A percentile compares a stretch with the other conserved stretches of the same genome.
Conservation (phyloP, 305 asterid species). For the Solanum hybrid region DNA sequence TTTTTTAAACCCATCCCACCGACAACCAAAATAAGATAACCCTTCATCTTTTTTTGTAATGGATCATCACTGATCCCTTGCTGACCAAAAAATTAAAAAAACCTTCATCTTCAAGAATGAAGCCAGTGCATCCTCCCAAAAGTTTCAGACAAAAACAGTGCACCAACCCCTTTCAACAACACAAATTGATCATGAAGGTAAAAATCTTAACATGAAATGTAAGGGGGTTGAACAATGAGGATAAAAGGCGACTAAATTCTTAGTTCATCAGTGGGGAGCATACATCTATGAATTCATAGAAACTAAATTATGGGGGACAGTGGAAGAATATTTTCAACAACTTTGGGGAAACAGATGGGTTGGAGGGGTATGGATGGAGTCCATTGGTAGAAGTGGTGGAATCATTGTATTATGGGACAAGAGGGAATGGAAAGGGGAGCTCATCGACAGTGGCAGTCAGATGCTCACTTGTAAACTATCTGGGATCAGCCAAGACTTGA, state of each 20-base stretch:
- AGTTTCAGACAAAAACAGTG: neutral
- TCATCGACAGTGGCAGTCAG: neutral
- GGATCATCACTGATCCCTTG: neutral
- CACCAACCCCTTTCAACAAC: neutral
- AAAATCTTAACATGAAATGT: neutral
- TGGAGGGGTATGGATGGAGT: neutral
- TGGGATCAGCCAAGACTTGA: neutral
- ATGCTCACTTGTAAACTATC: neutral
- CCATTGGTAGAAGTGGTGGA: neutral
- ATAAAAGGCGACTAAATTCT: neutral
- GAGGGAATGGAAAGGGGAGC: neutral
- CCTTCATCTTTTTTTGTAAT: neutral
- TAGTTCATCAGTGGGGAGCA: neutral
- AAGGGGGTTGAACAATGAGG: neutral
- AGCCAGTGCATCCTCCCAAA: neutral
- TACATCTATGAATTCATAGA: neutral
- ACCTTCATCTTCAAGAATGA: neutral
- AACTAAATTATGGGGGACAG: neutral
- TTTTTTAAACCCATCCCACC: neutral
- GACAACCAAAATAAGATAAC: neutral
- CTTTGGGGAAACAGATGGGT: neutral
- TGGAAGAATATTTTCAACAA: neutral
- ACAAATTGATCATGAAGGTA: neutral
- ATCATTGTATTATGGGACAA: neutral
- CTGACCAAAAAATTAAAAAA: neutral